Conservation (phyloP, 495 filamentous ascomycete species). For the Neurospora pannonica region DNA sequence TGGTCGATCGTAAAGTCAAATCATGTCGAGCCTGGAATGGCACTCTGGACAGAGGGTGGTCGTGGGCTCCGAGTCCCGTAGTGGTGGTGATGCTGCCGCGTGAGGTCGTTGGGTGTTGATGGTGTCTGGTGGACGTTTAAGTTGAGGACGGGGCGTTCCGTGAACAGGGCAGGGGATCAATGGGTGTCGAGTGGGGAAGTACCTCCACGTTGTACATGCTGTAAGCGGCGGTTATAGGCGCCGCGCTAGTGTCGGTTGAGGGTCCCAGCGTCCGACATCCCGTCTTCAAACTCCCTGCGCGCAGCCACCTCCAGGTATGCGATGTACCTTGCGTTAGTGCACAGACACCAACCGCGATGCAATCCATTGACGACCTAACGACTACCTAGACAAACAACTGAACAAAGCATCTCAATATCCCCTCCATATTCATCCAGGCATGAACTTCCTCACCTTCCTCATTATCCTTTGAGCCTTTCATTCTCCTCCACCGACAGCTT, state of each 20-base stretch:
- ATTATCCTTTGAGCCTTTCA: not conserved
- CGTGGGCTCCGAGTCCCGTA: not conserved
- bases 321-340: not conserved
- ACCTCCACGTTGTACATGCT: not conserved
- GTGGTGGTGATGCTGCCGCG: not conserved
- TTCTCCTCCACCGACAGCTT: not conserved
- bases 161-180: not conserved
- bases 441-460: not conserved
- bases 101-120: not conserved
- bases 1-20: conserved; percentile 10
- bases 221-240: not conserved
- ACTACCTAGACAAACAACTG: not conserved
- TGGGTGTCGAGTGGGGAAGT: not conserved
- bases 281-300: not conserved
- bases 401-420: not conserved
- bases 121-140: not conserved
- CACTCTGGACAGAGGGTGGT: not conserved
- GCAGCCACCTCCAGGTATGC: not conserved
- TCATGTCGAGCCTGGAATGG: conserved; percentile 12
- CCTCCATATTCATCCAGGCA: not conserved
- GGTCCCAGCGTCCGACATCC: not conserved
- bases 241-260: not conserved
- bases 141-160: not conserved
- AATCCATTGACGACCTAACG: not conserved
- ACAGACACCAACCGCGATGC: not conserved